These are phyloP conservation scores for Phyllosticta citriasiana DNA, from an alignment of 2,329 filamentous ascomycete species.

Conservation along the genomic window DNA sequence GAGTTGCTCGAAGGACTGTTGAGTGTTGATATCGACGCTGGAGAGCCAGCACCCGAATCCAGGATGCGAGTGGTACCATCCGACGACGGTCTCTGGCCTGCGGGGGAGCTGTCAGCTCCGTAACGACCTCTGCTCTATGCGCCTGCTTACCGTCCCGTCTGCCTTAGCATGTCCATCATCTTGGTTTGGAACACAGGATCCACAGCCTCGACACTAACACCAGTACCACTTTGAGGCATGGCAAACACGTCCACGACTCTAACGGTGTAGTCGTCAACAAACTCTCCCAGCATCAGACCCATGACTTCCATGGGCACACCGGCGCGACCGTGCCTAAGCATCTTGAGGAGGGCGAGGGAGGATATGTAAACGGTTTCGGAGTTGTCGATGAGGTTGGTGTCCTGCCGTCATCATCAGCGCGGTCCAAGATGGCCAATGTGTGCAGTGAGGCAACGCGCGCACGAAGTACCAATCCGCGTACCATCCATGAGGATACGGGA, in stretches of 20 bases:
- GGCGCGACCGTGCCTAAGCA: conserved; percentile 93
- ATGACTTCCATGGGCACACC: conserved; percentile 99
- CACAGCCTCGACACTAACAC: conserved; percentile 90
- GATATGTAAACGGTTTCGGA: conserved; percentile 99
- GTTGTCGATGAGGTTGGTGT: conserved; percentile 94
- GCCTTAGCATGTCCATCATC: conserved; percentile 99
- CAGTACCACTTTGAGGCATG: conserved; percentile 97
- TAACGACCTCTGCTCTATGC: conserved; percentile 10
- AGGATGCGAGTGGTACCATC: conserved; percentile 99
- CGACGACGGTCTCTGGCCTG: conserved; percentile 92
- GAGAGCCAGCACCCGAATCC: conserved; percentile 99
- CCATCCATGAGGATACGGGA: conserved; percentile 11
- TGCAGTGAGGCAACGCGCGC: conserved; percentile 1
- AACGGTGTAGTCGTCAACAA: conserved; percentile 98
- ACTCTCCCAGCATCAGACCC: conserved; percentile 97
- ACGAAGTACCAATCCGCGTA: conserved; percentile 10
- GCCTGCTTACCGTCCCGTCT: conserved; percentile 73
- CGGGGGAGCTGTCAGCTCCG: conserved; percentile 11
- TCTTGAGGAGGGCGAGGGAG: conserved; percentile 92
- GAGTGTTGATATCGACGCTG: conserved; percentile 97
- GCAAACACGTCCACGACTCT: conserved; percentile 97
- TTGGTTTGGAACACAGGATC: conserved; percentile 99
- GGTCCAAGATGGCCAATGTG: not conserved
- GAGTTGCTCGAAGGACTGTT: conserved; percentile 98
- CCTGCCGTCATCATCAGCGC: conserved; percentile 40